phyloP scores from a whole-genome alignment of 2,329 filamentous ascomycete genomes.

The Botrytis hyacinthi region DNA sequence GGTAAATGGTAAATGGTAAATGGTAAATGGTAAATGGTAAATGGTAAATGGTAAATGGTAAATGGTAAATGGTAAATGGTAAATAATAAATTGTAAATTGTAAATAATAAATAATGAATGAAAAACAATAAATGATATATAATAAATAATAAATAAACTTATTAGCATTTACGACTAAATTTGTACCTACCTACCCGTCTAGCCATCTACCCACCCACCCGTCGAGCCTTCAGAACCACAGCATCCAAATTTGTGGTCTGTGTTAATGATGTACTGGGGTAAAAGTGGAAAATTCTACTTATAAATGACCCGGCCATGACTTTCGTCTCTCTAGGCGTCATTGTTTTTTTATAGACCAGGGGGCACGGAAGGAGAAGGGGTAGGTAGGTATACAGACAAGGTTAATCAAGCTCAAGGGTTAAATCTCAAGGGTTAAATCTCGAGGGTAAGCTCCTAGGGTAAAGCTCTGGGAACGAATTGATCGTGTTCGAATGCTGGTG shows the following conservation, averaged over 20 bases:
- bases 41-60: no score
- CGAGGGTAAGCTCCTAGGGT: no score
- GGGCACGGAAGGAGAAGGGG: no score
- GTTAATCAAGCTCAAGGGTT: not conserved
- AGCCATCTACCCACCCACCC: not conserved
- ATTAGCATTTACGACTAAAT: no score
- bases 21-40: no score
- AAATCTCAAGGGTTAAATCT: not conserved
- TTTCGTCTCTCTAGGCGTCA: conserved; percentile 4
- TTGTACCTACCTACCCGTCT: no score
- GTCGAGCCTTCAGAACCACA: not conserved
- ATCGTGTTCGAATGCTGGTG: not conserved
- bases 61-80: no score
- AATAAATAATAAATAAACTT: no score
- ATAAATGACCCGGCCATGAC: conserved; percentile 11
- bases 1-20: no score
- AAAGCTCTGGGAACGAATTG: not conserved
- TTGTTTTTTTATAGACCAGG: not conserved
- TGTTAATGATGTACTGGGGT: conserved; percentile 14
- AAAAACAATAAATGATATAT: no score
- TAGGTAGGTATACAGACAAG: not conserved
- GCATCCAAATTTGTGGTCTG: not conserved
- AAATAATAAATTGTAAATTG: no score
- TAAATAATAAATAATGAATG: no score
- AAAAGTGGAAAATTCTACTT: conserved; percentile 9